Base-by-base conservation (phyloP, 768 basidiomycete species). In the Lactarius tabidus region DNA sequence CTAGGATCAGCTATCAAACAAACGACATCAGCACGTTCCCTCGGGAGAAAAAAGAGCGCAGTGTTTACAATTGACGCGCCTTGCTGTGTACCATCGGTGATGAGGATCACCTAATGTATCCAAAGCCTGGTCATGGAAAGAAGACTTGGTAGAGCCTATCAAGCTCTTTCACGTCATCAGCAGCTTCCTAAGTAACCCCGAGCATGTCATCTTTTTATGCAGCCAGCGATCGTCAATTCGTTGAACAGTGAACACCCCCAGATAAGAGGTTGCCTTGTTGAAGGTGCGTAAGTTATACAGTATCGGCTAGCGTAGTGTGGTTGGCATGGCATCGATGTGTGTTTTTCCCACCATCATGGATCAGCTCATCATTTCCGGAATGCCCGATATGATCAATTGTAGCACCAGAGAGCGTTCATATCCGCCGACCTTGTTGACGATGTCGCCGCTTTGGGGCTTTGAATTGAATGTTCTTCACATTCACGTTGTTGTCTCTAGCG, bases 111-210 rank as follows among this genome's bases (percentile, higher is more conserved):
- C 7, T 2, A 43, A n/a, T 41, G 39, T 5, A n/a, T 20, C 20
- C 5, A 15, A 39, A 39, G 38, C 38, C 14, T 6, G 6, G 15
- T 51, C 48, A 51, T 6, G 6, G 48, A 26, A 14, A 26, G 15
- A 39, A 15, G 38, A 39, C 38, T 17, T 39, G 15, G 3, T 39
- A 64, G 6, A 65, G 64, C n/a, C n/a, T 60, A 54, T 60, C 59
- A 26, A 65, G 64, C 29, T 60, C 64, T 5, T 58, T 55, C 39
- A 61, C 55, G 53, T 61, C 54, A n/a, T 65, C 64, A 6, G 36
- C 64, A 6, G 36, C 55, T 7, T 73, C 72, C 69, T 74, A 53
- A 43, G 38, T 61, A 51, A 57, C 70, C 15, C 6, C 29, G 15
- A n/a, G 18, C 31, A 20, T 31, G 31, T 29, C 9, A 23, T 33